These are phyloP conservation scores for Neohortaea acidophila DNA, from an alignment of 495 filamentous ascomycete species.

Conservation along the genomic window DNA sequence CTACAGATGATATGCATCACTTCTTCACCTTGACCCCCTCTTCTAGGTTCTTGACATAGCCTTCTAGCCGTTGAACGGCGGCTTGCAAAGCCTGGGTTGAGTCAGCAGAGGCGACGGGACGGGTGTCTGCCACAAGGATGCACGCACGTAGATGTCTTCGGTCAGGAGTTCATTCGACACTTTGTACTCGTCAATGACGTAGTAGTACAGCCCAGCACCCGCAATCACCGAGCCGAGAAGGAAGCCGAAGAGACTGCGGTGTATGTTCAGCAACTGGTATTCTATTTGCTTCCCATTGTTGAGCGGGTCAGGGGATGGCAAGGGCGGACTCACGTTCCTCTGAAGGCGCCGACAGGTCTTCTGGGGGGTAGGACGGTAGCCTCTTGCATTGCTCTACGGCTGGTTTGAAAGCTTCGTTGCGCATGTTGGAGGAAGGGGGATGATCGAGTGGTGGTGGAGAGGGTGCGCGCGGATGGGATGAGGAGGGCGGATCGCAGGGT, in stretches of 20 bases:
- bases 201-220: conserved; percentile 73
- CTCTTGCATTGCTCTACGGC: conserved; percentile 5
- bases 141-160: conserved; percentile 75
- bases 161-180: conserved; percentile 85
- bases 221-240: conserved; percentile 69
- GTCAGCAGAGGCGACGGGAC: background rate
- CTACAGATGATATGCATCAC: conserved; percentile 25
- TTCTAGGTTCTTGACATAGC: conserved; percentile 68
- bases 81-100: conserved; percentile 60
- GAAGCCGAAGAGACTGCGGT: conserved; percentile 89
- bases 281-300: background rate
- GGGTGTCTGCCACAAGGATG: background rate
- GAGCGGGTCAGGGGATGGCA: background rate
- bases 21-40: conserved; percentile 62
- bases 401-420: conserved; percentile 15
- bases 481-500: conserved; percentile 4
- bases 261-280: background rate
- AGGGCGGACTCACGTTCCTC: conserved; percentile 14
- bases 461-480: conserved; percentile 1
- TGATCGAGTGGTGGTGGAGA: no score
- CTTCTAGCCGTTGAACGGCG: conserved; percentile 70
- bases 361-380: background rate
- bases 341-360: conserved; percentile 15
- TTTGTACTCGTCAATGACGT: conserved; percentile 82
- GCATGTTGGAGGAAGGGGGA: conserved; percentile 8